A percentile compares a stretch with the other conserved stretches of the same genome.
These are phyloP conservation scores for Globisporangium nodosum DNA, from an alignment of 352 stramenopile species.

Conservation along the genomic window DNA sequence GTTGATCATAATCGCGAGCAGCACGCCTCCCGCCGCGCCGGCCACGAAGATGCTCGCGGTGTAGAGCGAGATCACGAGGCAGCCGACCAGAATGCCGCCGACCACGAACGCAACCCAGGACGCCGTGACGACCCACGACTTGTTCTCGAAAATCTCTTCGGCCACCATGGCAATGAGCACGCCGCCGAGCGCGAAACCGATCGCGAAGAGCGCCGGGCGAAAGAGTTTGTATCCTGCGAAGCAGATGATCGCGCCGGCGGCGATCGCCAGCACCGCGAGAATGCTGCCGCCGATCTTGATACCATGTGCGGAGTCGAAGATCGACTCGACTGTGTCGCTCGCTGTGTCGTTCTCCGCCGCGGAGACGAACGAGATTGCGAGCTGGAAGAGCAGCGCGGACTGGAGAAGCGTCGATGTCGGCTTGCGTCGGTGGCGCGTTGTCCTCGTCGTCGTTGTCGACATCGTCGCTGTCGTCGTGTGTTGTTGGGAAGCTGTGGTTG, in stretches of 20 bases:
- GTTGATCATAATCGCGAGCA: conserved; percentile 42
- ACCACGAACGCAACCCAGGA: conserved; percentile 59
- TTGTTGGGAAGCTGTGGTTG: not conserved
- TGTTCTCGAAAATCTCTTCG: conserved; percentile 34
- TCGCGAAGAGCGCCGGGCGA: conserved; percentile 42
- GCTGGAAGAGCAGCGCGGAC: conserved; percentile 10
- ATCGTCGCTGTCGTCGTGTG: conserved; percentile 4
- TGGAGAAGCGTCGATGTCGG: not conserved
- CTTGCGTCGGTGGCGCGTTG: not conserved
- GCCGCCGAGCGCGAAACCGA: conserved; percentile 47
- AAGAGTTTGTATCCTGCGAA: conserved; percentile 62
- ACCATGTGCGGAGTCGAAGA: conserved; percentile 33
- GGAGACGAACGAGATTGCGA: not conserved
- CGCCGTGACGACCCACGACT: conserved; percentile 45
- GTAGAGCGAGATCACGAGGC: conserved; percentile 44
- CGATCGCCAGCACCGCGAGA: conserved; percentile 33
- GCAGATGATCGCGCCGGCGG: conserved; percentile 32
- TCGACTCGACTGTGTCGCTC: conserved; percentile 25
- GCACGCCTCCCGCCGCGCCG: conserved; percentile 41
- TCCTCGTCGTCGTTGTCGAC: not conserved
- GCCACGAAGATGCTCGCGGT: conserved; percentile 49
- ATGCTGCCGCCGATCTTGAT: conserved; percentile 35
- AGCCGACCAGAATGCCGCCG: conserved; percentile 38
- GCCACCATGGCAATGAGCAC: conserved; percentile 31
- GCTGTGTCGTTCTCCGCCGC: conserved; percentile 12